Percentiles rank a stretch among this genome's conserved stretches.
Conservation (phyloP, 2,329 filamentous ascomycete species). For the Fusarium pseudoanthophilum region DNA sequence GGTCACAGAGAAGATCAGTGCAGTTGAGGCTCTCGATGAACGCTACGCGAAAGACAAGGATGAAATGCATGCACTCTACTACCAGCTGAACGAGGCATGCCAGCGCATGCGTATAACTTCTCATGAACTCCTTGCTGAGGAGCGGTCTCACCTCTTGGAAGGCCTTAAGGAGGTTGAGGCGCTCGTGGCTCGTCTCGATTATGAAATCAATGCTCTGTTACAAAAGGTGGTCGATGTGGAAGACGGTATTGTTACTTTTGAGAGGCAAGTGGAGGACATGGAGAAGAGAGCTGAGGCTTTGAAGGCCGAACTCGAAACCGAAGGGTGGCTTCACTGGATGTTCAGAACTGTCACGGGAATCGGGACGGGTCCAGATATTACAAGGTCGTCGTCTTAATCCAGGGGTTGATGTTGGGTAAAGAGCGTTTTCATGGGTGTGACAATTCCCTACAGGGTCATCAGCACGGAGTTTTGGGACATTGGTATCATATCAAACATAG, state of each 20-base stretch:
- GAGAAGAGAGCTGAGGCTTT: slow-evolving; percentile 73
- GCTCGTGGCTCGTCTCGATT: slow-evolving; percentile 86
- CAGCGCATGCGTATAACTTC: slow-evolving; percentile 74
- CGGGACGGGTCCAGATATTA: slow-evolving; percentile 68
- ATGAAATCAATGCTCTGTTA: slow-evolving; percentile 84
- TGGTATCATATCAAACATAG: slow-evolving; percentile 8
- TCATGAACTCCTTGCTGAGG: slow-evolving; percentile 74
- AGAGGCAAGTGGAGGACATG: slow-evolving; percentile 78
- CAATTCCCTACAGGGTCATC: slow-evolving; percentile 1
- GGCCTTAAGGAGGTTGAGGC: slow-evolving; percentile 82
- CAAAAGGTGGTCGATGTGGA: slow-evolving; percentile 89
- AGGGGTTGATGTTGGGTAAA: not conserved
- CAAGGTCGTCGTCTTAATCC: slow-evolving; percentile 42
- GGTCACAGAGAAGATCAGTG: slow-evolving; percentile 67
- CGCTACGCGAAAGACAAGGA: slow-evolving; percentile 71
- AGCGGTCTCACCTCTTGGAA: slow-evolving; percentile 75
- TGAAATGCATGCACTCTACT: slow-evolving; percentile 73
- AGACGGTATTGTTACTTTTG: slow-evolving; percentile 81
- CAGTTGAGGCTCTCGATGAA: slow-evolving; percentile 69
- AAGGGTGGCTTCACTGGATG: slow-evolving; percentile 73
- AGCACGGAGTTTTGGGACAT: slow-evolving; percentile 33
- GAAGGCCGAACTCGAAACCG: slow-evolving; percentile 69
- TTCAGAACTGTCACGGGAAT: slow-evolving; percentile 70
- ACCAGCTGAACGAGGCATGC: slow-evolving; percentile 76
- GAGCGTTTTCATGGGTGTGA: slow-evolving; percentile 5